Evolutionary conservation across 78 protist genomes (phyloP).

Genomic region (Thecamonas trahens): DNA sequence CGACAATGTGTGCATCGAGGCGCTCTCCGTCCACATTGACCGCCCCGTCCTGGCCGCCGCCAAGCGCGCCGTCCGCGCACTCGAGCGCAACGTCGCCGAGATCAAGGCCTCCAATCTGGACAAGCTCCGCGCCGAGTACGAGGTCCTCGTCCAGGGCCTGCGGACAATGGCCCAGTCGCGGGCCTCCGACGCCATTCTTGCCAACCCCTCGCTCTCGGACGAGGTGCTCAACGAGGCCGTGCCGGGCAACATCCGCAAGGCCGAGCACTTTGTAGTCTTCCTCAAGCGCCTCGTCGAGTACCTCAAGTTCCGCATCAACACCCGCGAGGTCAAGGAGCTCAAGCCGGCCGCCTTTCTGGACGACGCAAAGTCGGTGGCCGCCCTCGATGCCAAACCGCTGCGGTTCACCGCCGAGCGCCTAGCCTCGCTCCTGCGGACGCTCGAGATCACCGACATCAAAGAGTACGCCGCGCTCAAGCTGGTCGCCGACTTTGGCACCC

Average conservation of each 20-base stretch:
- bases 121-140: slow-evolving; percentile 41
- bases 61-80: neutral
- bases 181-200: slow-evolving; percentile 6
- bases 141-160: slow-evolving; percentile 25
- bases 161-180: neutral
- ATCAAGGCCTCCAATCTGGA: slow-evolving; percentile 1
- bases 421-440: slow-evolving; percentile 78
- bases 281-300: slow-evolving; percentile 66
- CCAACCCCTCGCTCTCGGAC: slow-evolving; percentile 58
- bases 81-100: neutral
- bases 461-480: slow-evolving; percentile 57
- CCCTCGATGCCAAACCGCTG: slow-evolving; percentile 18
- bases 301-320: slow-evolving; percentile 13
- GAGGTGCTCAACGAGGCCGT: slow-evolving; percentile 78
- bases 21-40: slow-evolving; percentile 58
- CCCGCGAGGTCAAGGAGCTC: neutral
- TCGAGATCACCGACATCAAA: slow-evolving; percentile 68
- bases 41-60: too few relatives aligned
- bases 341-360: slow-evolving; percentile 31
- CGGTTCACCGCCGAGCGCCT: slow-evolving; percentile 61
- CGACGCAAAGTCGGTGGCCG: slow-evolving; percentile 4
- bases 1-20: slow-evolving; percentile 93
- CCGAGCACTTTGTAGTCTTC: slow-evolving; percentile 62
- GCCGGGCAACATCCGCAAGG: slow-evolving; percentile 90
- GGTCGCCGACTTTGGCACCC: slow-evolving; percentile 77